Conservation (phyloP, 768 basidiomycete species). For the Leccinellum luteum region DNA sequence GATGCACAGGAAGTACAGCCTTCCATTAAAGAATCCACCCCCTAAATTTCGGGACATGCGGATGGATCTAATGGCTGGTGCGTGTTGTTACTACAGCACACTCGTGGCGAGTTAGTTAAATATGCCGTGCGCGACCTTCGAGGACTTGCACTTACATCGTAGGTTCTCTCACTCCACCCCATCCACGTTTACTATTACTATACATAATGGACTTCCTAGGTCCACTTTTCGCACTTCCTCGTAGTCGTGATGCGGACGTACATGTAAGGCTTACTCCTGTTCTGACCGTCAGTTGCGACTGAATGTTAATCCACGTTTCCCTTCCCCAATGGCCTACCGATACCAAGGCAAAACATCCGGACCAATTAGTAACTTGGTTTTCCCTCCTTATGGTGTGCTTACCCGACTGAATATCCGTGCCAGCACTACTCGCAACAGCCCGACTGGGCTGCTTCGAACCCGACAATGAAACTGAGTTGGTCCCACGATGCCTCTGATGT, state of each 20-base stretch:
- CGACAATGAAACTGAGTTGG: background rate
- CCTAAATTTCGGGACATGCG: too few relatives aligned
- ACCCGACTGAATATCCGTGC: background rate
- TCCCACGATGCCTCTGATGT: slow-evolving; percentile 11
- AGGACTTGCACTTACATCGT: background rate
- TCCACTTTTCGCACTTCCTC: background rate
- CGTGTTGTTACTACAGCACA: background rate
- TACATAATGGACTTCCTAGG: too few relatives aligned
- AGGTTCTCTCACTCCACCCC: background rate
- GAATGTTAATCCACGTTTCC: background rate
- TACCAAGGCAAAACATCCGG: background rate
- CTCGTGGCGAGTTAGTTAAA: background rate
- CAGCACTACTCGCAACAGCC: background rate
- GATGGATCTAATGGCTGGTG: too few relatives aligned
- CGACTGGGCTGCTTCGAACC: background rate
- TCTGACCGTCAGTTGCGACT: background rate
- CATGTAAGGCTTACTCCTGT: slow-evolving; percentile 1
- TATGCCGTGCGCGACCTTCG: background rate
- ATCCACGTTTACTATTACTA: too few relatives aligned
- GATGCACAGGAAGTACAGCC: too few relatives aligned
- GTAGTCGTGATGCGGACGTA: slow-evolving; percentile 11
- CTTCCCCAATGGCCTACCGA: background rate
- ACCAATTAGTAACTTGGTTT: background rate
- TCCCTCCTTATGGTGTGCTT: background rate
- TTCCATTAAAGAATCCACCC: too few relatives aligned